These are phyloP conservation scores for Penicillium robsamsonii DNA, from an alignment of 495 filamentous ascomycete species.

Conservation along the genomic window DNA sequence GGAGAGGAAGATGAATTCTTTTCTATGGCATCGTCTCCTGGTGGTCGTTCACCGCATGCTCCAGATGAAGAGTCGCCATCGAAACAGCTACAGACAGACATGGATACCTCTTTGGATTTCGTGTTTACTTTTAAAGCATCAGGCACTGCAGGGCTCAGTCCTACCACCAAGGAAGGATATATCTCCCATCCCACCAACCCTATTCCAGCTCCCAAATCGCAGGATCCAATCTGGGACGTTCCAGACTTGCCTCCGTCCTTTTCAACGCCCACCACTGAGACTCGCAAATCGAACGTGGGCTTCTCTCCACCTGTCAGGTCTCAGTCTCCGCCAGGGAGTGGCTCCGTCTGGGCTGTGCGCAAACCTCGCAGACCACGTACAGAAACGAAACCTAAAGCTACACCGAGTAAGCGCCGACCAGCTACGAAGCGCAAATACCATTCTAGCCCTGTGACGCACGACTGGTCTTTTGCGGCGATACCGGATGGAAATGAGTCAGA, in stretches of 20 bases:
- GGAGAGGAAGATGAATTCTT: constrained; percentile 14
- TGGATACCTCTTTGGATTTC: constrained; percentile 26
- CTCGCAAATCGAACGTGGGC: constrained; percentile 15
- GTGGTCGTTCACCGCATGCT: neutral
- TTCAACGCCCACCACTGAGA: constrained; percentile 34
- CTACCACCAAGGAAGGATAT: neutral
- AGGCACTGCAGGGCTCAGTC: constrained; percentile 1
- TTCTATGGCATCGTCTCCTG: constrained; percentile 1
- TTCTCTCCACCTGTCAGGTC: constrained; percentile 18
- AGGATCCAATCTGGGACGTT: constrained; percentile 36
- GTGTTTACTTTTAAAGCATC: constrained; percentile 17
- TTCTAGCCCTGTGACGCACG: constrained; percentile 38
- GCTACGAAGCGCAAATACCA: constrained; percentile 30
- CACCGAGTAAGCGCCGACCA: constrained; percentile 22
- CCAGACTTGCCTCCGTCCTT: constrained; percentile 39
- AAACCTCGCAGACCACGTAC: constrained; percentile 24
- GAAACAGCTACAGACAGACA: constrained; percentile 15
- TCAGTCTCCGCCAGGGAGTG: constrained; percentile 38
- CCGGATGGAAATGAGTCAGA: constrained; percentile 45
- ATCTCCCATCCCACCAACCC: constrained; percentile 2
- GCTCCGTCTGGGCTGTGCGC: constrained; percentile 42
- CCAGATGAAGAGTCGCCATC: neutral
- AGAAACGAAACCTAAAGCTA: constrained; percentile 25
- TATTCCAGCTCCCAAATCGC: constrained; percentile 7
- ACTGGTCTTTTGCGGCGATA: constrained; percentile 46